phyloP scores from a whole-genome alignment of 345 rosid genomes.

The Pugionium dolabratum region DNA sequence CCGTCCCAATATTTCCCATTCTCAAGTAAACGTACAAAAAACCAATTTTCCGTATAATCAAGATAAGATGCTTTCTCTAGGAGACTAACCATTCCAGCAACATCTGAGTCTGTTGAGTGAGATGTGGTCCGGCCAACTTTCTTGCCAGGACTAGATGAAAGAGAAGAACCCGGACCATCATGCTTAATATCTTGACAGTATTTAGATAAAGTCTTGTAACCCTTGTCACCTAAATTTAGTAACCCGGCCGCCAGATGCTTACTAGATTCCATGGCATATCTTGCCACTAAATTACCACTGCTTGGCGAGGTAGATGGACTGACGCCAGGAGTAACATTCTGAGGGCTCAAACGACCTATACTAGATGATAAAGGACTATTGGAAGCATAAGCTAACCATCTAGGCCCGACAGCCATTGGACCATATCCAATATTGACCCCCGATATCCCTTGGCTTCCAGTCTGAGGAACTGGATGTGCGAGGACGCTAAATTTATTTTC shows the following conservation, averaged over 20 bases:
- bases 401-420: conserved; percentile 95
- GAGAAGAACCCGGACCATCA: conserved; percentile 72
- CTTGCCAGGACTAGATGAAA: conserved; percentile 76
- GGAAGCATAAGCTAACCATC: conserved; percentile 98
- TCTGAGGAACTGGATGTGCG: conserved; percentile 85
- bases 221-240: conserved; percentile 83
- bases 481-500: conserved; percentile 93
- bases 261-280: conserved; percentile 96
- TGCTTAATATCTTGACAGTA: conserved; percentile 85
- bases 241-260: conserved; percentile 86
- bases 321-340: conserved; percentile 86
- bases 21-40: not conserved
- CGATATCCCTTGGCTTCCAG: conserved; percentile 70
- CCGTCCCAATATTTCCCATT: not conserved
- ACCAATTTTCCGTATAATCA: not conserved
- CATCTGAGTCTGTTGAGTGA: conserved; percentile 61
- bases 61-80: conserved; percentile 20
- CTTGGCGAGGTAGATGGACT: conserved; percentile 98
- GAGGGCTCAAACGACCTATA: conserved; percentile 90
- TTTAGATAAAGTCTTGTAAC: conserved; percentile 81
- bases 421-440: conserved; percentile 90
- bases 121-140: conserved; percentile 63
- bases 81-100: conserved; percentile 86
- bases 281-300: conserved; percentile 79
- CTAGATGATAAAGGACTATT: conserved; percentile 70